Base-by-base conservation (phyloP, 495 filamentous ascomycete genomes). In the Emericellopsis terricola region DNA sequence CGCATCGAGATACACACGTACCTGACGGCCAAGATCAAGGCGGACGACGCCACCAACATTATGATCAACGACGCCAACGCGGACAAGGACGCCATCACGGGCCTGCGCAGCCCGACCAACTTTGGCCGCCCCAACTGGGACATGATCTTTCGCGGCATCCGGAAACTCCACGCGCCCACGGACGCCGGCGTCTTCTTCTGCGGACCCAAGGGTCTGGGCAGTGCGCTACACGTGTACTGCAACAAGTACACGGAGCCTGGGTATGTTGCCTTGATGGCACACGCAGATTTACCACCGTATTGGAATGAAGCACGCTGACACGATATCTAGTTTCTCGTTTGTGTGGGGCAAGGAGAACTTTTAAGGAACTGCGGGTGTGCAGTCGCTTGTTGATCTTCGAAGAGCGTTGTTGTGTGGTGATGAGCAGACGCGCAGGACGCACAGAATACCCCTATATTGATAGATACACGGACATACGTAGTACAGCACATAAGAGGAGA, bases 41-140 rank as follows among this genome's bases (percentile, higher is more conserved):
- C 65, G 9, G 78, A 83, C 49, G 78, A 81, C 43, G 77, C 77
- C 24, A 79, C 74, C 8, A 81, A 83, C 45, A 81, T 82, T 60
- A 81, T 81, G 75, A 81, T 81, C 59, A 79, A 83, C 53, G 78
- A 82, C 41, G 77, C 74, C 35, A 76, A 81, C 43, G 76, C 77
- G 40, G 76, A 81, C 47, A 74, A 73, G 50, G 76, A 81, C 50
- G 67, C 76, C 38, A 81, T 82, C 42, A 83, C 78, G 4, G 78
- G 78, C 34, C 60, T 83, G 10, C 62, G 78, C 19, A 71, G 75
- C 28, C 77, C 78, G 28, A 82, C 78, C 28, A 81, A 80, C 51
- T 81, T 83, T 46, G 78, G 78, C 36, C 62, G 78, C 24, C 78
- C 78, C 5, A 81, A 82, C 44, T 83, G 78, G 78, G 77, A 82